Percentiles rank a stretch among this genome's conserved stretches.
These are phyloP conservation scores for Diaporthe sp. DNA, from an alignment of 2,329 filamentous ascomycete genomes.

Conservation along the genomic window DNA sequence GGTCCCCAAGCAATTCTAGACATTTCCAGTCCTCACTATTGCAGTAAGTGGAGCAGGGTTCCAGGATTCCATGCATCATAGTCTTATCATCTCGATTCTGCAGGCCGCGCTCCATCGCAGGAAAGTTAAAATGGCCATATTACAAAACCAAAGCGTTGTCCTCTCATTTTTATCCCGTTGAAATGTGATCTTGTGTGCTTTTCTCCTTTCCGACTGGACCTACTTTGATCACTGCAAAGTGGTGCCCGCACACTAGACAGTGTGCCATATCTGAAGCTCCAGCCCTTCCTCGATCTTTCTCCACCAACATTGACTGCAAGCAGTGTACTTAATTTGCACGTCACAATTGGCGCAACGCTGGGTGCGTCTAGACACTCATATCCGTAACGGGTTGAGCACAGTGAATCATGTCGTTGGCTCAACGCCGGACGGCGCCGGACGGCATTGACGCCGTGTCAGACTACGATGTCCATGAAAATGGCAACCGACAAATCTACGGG, in stretches of 20 bases:
- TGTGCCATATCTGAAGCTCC: neutral
- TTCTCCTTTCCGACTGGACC: neutral
- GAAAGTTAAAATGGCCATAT: conserved; percentile 2
- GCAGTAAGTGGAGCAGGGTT: conserved; percentile 24
- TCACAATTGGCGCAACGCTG: too few relatives aligned
- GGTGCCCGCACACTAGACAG: neutral
- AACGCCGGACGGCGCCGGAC: conserved; percentile 39
- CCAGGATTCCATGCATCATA: conserved; percentile 24
- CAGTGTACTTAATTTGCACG: neutral
- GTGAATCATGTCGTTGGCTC: conserved; percentile 37
- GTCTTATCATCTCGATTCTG: conserved; percentile 12
- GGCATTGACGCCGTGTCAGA: conserved; percentile 30
- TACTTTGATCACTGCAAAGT: neutral
- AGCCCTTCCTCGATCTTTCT: neutral
- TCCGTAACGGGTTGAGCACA: neutral
- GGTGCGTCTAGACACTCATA: neutral
- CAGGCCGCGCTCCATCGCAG: neutral
- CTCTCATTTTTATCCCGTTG: neutral
- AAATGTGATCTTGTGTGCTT: neutral
- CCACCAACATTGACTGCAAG: neutral
- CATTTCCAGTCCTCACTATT: conserved; percentile 29
- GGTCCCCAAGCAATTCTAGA: conserved; percentile 19
- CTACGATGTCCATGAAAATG: neutral
- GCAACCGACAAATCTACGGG: neutral
- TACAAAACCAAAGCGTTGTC: neutral